Evolutionary conservation across 306 rosid genomes (phyloP).

Genomic region (Castanea crenata): DNA sequence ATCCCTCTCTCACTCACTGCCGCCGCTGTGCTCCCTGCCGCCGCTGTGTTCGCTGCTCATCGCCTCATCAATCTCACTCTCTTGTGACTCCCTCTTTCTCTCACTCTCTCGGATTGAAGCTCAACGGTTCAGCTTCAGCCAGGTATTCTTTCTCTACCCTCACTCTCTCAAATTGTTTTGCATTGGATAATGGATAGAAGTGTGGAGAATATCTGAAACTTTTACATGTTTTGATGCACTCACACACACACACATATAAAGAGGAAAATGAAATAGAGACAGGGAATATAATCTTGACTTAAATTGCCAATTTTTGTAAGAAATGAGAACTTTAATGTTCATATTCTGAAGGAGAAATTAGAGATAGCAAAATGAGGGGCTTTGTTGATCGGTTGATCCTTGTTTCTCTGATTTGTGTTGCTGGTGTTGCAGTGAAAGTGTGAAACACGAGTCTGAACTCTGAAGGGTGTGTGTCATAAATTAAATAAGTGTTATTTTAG

Average conservation of each 20-base stretch:
- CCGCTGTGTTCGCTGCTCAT: no score
- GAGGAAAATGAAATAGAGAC: background rate
- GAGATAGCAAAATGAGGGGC: background rate
- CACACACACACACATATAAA: background rate
- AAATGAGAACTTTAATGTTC: background rate
- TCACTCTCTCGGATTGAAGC: no score
- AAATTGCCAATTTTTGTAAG: background rate
- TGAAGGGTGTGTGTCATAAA: background rate
- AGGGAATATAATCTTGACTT: background rate
- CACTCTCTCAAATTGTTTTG: no score
- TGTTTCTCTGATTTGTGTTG: background rate
- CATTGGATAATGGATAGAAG: no score
- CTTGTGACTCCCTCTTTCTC: no score
- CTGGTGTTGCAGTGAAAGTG: background rate
- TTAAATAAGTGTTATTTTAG: constrained; percentile 9
- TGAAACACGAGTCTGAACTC: background rate
- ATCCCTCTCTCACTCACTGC: no score
- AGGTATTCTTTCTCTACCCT: no score
- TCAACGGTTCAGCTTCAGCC: no score
- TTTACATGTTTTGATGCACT: background rate
- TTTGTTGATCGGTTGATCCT: background rate
- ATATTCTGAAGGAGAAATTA: background rate
- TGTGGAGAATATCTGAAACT: background rate
- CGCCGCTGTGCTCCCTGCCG: no score
- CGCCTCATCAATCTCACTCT: no score